Percentiles rank a stretch among this genome's conserved stretches.
phyloP scores from a whole-genome alignment of 2,329 filamentous ascomycete genomes.

The Penicillium sp. region DNA sequence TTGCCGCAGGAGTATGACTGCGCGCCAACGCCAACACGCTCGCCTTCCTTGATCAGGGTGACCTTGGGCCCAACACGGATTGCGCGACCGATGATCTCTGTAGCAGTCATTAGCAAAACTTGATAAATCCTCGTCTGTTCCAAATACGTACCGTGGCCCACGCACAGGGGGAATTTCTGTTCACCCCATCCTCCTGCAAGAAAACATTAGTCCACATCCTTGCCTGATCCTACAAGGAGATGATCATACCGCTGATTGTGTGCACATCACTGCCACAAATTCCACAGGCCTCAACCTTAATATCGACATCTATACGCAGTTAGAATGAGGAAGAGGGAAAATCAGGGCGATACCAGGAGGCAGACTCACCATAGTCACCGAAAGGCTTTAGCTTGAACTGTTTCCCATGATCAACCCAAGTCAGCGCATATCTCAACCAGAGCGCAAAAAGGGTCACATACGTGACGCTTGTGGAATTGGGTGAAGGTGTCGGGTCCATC shows the following conservation, averaged over 20 bases:
- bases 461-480: constrained; percentile 57
- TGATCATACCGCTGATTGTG: constrained; percentile 54
- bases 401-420: neutral
- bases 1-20: constrained; percentile 65
- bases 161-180: constrained; percentile 52
- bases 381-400: constrained; percentile 83
- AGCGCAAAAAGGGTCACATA: constrained; percentile 30
- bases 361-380: constrained; percentile 60
- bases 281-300: constrained; percentile 80
- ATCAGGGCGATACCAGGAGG: no score
- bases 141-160: constrained; percentile 47
- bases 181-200: constrained; percentile 53
- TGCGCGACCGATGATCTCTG: constrained; percentile 68
- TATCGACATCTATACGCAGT: constrained; percentile 65
- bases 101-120: neutral
- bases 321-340: neutral
- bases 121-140: neutral
- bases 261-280: constrained; percentile 72
- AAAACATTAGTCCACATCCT: constrained; percentile 1
- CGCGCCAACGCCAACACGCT: constrained; percentile 68
- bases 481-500: constrained; percentile 67
- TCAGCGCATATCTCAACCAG: neutral
- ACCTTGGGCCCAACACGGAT: constrained; percentile 67
- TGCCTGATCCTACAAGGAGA: neutral
- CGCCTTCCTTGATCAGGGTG: constrained; percentile 59